Percentiles rank a stretch among this genome's conserved stretches.
These are phyloP conservation scores for Acacia acuminata DNA, from an alignment of 306 rosid genomes.

Conservation along the genomic window DNA sequence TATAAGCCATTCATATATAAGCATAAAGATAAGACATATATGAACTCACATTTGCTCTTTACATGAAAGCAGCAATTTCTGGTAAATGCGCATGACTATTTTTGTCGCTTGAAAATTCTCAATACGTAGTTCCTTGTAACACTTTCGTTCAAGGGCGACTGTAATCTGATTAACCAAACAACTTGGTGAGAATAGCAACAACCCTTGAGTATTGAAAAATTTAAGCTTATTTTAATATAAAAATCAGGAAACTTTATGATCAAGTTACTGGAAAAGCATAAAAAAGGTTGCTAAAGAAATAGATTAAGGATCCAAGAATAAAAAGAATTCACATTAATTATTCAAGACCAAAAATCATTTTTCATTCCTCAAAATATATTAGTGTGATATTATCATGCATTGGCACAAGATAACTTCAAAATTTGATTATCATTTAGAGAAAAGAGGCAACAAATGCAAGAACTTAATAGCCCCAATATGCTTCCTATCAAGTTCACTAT, in stretches of 20 bases:
- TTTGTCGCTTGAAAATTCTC: conserved; percentile 71
- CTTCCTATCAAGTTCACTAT: not conserved
- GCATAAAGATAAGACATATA: conserved; percentile 26
- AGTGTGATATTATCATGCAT: not conserved
- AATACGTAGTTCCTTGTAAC: conserved; percentile 85
- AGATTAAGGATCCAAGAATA: conserved; percentile 14
- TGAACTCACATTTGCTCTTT: conserved; percentile 90
- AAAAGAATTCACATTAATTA: not conserved
- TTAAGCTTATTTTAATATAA: conserved; percentile 20
- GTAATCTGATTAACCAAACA: conserved; percentile 69
- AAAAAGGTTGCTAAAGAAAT: conserved; percentile 8
- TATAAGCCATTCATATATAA: conserved; percentile 11
- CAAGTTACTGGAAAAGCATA: not conserved
- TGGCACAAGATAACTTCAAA: not conserved
- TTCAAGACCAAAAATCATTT: not conserved
- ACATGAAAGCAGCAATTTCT: conserved; percentile 77
- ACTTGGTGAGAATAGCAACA: conserved; percentile 32
- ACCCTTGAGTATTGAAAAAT: conserved; percentile 23
- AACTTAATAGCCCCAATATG: conserved; percentile 10
- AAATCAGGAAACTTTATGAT: conserved; percentile 10
- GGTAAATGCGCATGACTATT: conserved; percentile 85
- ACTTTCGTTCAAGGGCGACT: conserved; percentile 82
- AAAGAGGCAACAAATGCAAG: not conserved
- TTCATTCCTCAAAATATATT: not conserved
- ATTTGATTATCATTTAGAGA: conserved; percentile 10